Base-by-base conservation (phyloP, 352 stramenopile genomes). In the Saprolegnia parasitica region DNA sequence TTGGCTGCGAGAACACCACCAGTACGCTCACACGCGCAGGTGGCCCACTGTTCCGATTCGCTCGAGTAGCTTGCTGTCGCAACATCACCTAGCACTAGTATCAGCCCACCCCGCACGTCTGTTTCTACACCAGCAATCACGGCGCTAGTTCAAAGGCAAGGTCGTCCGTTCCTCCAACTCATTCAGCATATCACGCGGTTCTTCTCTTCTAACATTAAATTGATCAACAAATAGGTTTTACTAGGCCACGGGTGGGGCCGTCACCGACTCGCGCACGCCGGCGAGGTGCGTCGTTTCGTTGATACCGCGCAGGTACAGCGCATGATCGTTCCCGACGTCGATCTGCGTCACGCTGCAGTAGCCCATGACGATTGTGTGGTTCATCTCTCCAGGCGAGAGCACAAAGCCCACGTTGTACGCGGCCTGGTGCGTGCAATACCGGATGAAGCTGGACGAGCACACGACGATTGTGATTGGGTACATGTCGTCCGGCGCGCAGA, bases 351-450 rank as follows among this genome's bases (percentile, higher is more conserved):
- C 42, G 40, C 58, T 67, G 37, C 58, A 67, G 42, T 67, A 40
- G 23, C 58, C 58, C 18, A 67, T 67, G 15, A 39, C 58, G 42
- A 67, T 55, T 16, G 37, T 67, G 13, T 67, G 58, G 58, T 67
- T 67, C 58, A 67, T 67, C 29, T 67, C 58, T 15, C 23, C 2
- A 5, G 37, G 58, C 21, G 58, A 40, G 9, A 15, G 21, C 35
- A 67, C 35, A 56, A 67, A 67, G 4, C 58, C 58, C 8, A 67
- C 58, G 58, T 42, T 42, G 58, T 67, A 67, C n/a, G 58, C 58
- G 6, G 58, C 58, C 32, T 67, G 58, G 45, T 67, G 58, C 18
- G 54, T 23, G 40, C 58, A 67, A 32, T 67, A 67, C 16, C 58
- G 58, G 26, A 67, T 67, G 32, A 67, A 67, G 23, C 58, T 67